These are phyloP conservation scores for Erodium trifolium DNA, from an alignment of 441 rosid genomes.

Conservation along the genomic window DNA sequence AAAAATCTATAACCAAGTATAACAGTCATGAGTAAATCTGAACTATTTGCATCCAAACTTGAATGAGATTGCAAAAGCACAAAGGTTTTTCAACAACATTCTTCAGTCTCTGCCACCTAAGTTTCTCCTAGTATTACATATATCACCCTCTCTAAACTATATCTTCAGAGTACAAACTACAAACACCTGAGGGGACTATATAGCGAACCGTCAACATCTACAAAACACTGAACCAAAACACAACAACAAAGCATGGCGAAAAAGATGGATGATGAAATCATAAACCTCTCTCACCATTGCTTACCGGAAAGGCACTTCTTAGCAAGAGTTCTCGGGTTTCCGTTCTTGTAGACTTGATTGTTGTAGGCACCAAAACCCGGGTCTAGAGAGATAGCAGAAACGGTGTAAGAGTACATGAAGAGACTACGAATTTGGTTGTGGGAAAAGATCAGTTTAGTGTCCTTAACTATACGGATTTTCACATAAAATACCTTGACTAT, in stretches of 20 bases:
- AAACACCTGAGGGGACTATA: not conserved
- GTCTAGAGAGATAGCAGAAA: not conserved
- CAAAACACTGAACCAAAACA: too few species aligned
- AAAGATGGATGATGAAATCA: too few species aligned
- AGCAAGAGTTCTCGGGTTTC: not conserved
- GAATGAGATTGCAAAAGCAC: not conserved
- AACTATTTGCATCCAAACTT: not conserved
- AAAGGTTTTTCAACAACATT: not conserved
- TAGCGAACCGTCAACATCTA: not conserved
- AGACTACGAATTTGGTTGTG: not conserved
- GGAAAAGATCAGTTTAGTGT: too few species aligned
- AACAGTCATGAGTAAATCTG: not conserved
- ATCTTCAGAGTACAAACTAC: not conserved
- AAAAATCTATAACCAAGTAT: not conserved
- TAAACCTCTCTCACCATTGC: not conserved
- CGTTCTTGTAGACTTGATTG: constrained; percentile 5
- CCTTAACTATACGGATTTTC: too few species aligned
- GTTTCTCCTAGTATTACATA: not conserved
- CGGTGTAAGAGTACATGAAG: not conserved
- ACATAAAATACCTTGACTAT: too few species aligned
- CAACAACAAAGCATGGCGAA: too few species aligned
- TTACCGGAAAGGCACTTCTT: not conserved
- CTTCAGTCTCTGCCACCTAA: not conserved
- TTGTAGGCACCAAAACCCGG: not conserved
- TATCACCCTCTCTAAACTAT: not conserved